Evolutionary conservation across 2,329 filamentous ascomycete genomes (phyloP).

Genomic region (Fusarium hainanense): DNA sequence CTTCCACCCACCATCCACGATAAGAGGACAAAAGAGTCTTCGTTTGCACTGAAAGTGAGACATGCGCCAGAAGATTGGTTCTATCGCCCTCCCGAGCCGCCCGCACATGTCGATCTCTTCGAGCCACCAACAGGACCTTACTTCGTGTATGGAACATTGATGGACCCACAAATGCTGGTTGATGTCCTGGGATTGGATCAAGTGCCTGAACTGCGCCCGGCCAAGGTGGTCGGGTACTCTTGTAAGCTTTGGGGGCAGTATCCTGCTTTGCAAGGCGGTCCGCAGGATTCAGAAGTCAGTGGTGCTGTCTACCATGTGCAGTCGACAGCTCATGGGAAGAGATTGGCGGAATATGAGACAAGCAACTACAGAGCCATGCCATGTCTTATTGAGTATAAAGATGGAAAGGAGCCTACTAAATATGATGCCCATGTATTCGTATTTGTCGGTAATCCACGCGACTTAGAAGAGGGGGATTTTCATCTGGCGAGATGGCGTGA

Average conservation of each 20-base stretch:
- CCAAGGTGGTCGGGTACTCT: neutral
- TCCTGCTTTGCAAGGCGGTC: neutral
- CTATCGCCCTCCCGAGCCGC: neutral
- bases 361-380: neutral
- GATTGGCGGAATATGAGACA: slow-evolving; percentile 8
- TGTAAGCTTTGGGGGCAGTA: slow-evolving; percentile 14
- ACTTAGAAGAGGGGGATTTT: neutral
- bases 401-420: neutral
- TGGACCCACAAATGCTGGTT: neutral
- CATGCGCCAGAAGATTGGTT: neutral
- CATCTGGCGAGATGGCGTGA: neutral
- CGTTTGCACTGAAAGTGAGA: neutral
- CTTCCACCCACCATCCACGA: neutral
- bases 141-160: slow-evolving; percentile 17
- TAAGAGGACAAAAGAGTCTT: fast-evolving
- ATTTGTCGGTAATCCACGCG: neutral
- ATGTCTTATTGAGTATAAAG: neutral
- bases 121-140: neutral
- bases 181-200: neutral
- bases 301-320: neutral
- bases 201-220: neutral
- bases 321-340: neutral
- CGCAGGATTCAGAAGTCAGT: neutral
- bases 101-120: neutral
- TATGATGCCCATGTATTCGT: neutral